phyloP scores from a whole-genome alignment of 345 rosid species.

The Mallotus nudiflorus region DNA sequence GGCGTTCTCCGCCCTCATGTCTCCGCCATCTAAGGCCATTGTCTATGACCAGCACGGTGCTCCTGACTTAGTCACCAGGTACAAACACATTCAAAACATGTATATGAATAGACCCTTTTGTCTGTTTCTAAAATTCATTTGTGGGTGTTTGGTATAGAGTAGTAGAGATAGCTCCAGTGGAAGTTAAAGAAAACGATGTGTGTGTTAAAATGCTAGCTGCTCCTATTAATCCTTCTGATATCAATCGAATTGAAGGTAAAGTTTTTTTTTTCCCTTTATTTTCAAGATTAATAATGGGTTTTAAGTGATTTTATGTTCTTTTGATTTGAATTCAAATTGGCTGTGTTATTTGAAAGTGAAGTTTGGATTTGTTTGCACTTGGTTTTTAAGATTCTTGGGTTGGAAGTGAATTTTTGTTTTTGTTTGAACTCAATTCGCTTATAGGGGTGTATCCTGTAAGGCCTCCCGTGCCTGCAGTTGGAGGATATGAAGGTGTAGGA shows the following conservation, averaged over 20 bases:
- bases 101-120: neutral
- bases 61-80: constrained; percentile 82
- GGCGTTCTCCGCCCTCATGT: constrained; percentile 59
- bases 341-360: neutral
- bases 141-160: constrained; percentile 35
- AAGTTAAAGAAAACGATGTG: constrained; percentile 70
- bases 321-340: constrained; percentile 1
- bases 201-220: constrained; percentile 90
- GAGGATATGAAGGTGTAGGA: constrained; percentile 95
- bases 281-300: neutral
- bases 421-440: neutral
- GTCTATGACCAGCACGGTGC: constrained; percentile 82
- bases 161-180: constrained; percentile 66
- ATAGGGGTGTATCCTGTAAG: constrained; percentile 88
- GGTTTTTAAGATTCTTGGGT: neutral
- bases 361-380: neutral
- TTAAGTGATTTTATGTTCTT: neutral
- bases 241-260: constrained; percentile 82
- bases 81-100: neutral
- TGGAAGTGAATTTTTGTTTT: neutral
- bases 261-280: constrained; percentile 6
- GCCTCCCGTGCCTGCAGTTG: constrained; percentile 86
- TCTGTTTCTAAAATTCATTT: neutral
- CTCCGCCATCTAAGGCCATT: constrained; percentile 80
- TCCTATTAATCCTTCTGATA: constrained; percentile 90